Evolutionary conservation across 2,329 filamentous ascomycete species (phyloP), one percentile per base, ranked within the genome.

Genomic region (Stagonosporopsis tanaceti): DNA sequence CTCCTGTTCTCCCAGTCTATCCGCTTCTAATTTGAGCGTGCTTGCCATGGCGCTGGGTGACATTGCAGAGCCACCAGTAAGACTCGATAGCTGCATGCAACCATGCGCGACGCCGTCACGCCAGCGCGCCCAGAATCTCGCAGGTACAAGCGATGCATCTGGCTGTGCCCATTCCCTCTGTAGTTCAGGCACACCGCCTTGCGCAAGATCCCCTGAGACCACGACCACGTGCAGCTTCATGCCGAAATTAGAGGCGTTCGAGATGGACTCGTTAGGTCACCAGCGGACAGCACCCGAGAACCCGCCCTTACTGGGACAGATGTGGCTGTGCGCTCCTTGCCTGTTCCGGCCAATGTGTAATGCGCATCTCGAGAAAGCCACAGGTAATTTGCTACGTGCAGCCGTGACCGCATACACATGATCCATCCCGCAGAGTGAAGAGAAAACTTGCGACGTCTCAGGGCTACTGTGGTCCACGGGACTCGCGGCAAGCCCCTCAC

Each of bases 191-290:
- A 70, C 66, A 67, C 66, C 66, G 61, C 65, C 61, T 65, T 64
- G 58, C 54, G 45, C 50, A 50, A 46, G 15, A 50, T 56, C 48
- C 47, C 48, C 57, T 58, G 57, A 53, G 40, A 32, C 47, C 37
- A 50, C n/a, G 53, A 62, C 70, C 71, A 72, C 71, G 72, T 71
- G 72, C 71, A 63, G 61, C 61, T 45, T 45, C 46, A 45, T 54
- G 54, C 60, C 60, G 66, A 68, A 67, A 70, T 69, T 63, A 63
- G 58, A 50, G 58, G 64, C 60, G 59, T 62, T 64, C 57, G 55
- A 65, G 60, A 64, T 63, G 65, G 64, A 67, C 50, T 70, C 59
- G 63, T 62, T 60, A 53, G 20, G 20, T 20, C 20, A 20, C 20
- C 20, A 20, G 59, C 53, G 63, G 55, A 55, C 58, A 52, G 50